Evolutionary conservation across 1,284 basidiomycete species (phyloP), one percentile per base, ranked within the genome.

Genomic region (Cryptococcus jaspeensis): DNA sequence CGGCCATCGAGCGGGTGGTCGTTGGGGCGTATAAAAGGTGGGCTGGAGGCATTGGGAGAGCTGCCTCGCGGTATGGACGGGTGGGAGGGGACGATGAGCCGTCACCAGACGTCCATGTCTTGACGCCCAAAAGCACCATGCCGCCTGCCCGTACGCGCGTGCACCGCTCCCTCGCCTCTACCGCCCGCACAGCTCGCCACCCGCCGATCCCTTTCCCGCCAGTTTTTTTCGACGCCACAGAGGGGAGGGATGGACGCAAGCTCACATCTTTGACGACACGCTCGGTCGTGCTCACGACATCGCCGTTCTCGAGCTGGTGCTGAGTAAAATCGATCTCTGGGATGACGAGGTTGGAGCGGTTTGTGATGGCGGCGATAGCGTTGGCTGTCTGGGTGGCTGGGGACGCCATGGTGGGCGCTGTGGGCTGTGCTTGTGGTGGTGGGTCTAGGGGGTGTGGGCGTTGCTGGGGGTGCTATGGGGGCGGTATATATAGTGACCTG

Each of bases 251-350:
- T 4, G 9, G 28, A 32, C 28, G 9, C 5, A 46, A 2, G 73
- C 77, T 71, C 57, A 78, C 78, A 65, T 78, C 78, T 64, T 79
- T 79, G 62, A 79, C 75, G 36, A 78, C 75, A 37, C 78, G 65
- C 59, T 79, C 75, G n/a, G 73, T 74, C 5, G 78, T 79, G 53
- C 85, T 90, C 65, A 94, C 88, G 53, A 85, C 82, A 64, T 84
- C 87, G 44, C 92, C 92, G 79, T 93, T 90, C 60, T 95, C 92
- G 61, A 94, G 85, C 63, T 85, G 82, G 77, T 95, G 90, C 70
- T 87, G 87, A 15, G 92, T 92, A 70, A 89, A 94, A 81, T 95
- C 92, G 74, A 92, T 84, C 55, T 86, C 83, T 40, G 84, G 85
- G 15, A 85, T 73, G 38, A 82, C 79, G n/a, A 81, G 74, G 67